Evolutionary conservation across 805 yeast species (phyloP).

Genomic region (Lachancea sp.): DNA sequence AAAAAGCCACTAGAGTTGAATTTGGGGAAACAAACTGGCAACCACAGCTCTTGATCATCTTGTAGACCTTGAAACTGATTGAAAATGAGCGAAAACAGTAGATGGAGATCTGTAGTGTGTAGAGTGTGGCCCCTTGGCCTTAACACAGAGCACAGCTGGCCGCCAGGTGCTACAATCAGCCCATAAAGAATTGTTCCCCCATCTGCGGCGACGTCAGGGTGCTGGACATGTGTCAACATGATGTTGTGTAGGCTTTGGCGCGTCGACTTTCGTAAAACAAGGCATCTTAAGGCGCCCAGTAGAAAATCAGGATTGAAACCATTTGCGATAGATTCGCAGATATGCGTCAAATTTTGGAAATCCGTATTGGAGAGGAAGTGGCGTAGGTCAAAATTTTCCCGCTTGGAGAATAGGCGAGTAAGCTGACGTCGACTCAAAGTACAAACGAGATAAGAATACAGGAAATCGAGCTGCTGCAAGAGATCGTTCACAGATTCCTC

Average conservation of each 20-base stretch:
- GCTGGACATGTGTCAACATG: slow-evolving; percentile 21
- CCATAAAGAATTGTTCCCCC: slow-evolving; percentile 68
- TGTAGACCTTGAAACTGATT: slow-evolving; percentile 33
- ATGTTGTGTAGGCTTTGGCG: slow-evolving; percentile 44
- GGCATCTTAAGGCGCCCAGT: slow-evolving; percentile 59
- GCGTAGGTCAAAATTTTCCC: slow-evolving; percentile 78
- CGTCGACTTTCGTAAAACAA: slow-evolving; percentile 50
- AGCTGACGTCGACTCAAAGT: slow-evolving; percentile 79
- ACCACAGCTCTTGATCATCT: slow-evolving; percentile 74
- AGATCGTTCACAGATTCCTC: slow-evolving; percentile 49
- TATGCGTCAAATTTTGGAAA: slow-evolving; percentile 57
- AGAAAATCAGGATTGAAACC: slow-evolving; percentile 52
- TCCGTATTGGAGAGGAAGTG: slow-evolving; percentile 72
- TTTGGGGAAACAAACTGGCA: slow-evolving; percentile 86
- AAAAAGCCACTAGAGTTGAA: slow-evolving; percentile 85
- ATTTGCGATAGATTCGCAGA: slow-evolving; percentile 47
- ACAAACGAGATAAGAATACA: slow-evolving; percentile 74
- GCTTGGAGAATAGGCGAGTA: slow-evolving; percentile 54
- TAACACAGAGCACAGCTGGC: slow-evolving; percentile 59
- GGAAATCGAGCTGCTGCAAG: slow-evolving; percentile 57
- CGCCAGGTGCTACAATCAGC: slow-evolving; percentile 55
- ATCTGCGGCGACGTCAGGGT: slow-evolving; percentile 19
- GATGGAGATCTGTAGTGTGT: slow-evolving; percentile 74
- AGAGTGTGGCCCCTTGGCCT: slow-evolving; percentile 74
- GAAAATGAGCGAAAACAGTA: slow-evolving; percentile 64